Evolutionary conservation across 2,329 filamentous ascomycete species (phyloP).

Genomic region (Cytospora schulzeri): DNA sequence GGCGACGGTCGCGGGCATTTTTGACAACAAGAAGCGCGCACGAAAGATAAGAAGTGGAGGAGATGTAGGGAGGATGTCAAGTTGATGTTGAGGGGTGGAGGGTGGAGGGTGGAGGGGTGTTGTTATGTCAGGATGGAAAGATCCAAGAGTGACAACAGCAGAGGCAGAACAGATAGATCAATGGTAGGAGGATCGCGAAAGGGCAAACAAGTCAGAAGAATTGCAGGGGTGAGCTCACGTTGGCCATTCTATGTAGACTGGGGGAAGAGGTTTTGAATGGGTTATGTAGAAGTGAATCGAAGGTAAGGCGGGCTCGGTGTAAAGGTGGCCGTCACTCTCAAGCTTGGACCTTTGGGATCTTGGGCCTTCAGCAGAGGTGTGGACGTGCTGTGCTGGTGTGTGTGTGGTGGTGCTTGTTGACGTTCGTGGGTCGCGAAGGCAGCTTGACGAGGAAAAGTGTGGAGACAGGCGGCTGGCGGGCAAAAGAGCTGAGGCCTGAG

Average conservation of each 20-base stretch:
- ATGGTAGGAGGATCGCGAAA: conserved; percentile 11
- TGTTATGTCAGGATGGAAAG: conserved; percentile 7
- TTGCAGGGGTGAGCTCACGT: conserved; percentile 27
- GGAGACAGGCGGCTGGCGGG: conserved; percentile 14
- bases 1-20: conserved; percentile 20
- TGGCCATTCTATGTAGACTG: conserved; percentile 27
- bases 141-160: conserved; percentile 11
- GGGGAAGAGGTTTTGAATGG: conserved; percentile 7
- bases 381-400: conserved; percentile 12
- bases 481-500: conserved; percentile 7
- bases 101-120: conserved; percentile 7
- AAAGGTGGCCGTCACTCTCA: conserved; percentile 20
- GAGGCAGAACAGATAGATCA: background rate
- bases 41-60: background rate
- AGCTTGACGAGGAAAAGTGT: conserved; percentile 19
- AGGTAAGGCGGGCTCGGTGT: conserved; percentile 11
- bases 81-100: conserved; percentile 5
- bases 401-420: conserved; percentile 15
- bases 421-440: conserved; percentile 25
- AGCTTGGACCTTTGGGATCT: conserved; percentile 20
- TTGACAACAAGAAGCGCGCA: conserved; percentile 4
- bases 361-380: conserved; percentile 16
- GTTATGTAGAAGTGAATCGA: conserved; percentile 8
- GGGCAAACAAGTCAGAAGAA: conserved; percentile 20
- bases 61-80: background rate